phyloP scores from a whole-genome alignment of 306 rosid genomes.

The Trifolium repens region DNA sequence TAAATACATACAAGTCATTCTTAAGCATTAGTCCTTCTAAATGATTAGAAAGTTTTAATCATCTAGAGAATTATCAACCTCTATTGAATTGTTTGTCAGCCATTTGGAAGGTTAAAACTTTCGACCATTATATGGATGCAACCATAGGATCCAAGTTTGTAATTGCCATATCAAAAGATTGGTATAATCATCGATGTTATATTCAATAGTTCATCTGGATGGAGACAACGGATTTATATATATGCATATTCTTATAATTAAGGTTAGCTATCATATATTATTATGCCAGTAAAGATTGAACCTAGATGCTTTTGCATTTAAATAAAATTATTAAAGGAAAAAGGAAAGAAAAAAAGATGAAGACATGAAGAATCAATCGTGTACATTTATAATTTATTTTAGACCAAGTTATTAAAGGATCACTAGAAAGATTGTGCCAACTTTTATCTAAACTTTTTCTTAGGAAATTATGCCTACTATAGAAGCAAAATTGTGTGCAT shows the following conservation, averaged over 20 bases:
- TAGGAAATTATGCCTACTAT: slow-evolving; percentile 39
- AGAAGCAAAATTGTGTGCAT: slow-evolving; percentile 46
- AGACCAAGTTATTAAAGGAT: slow-evolving; percentile 46
- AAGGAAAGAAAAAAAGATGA: not conserved
- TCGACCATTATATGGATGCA: no score
- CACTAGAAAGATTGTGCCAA: slow-evolving; percentile 60
- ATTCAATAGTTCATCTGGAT: slow-evolving; percentile 38
- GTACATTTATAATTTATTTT: slow-evolving; percentile 34
- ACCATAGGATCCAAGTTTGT: not conserved
- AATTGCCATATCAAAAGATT: not conserved
- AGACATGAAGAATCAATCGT: slow-evolving; percentile 43
- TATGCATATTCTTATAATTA: not conserved
- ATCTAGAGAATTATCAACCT: no score
- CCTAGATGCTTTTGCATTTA: slow-evolving; percentile 36
- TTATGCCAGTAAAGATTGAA: slow-evolving; percentile 28
- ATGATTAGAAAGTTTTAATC: no score
- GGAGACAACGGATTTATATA: slow-evolving; percentile 16
- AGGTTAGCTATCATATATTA: slow-evolving; percentile 36
- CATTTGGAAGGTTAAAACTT: no score
- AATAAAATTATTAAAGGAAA: slow-evolving; percentile 11
- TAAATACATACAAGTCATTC: no score
- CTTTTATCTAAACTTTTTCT: slow-evolving; percentile 56
- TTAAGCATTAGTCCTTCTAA: no score
- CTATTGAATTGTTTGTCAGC: no score
- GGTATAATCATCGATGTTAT: not conserved